Evolutionary conservation across 2,329 filamentous ascomycete genomes (phyloP), one percentile per base, ranked within the genome.

Genomic region (Lachnellula willkommii): DNA sequence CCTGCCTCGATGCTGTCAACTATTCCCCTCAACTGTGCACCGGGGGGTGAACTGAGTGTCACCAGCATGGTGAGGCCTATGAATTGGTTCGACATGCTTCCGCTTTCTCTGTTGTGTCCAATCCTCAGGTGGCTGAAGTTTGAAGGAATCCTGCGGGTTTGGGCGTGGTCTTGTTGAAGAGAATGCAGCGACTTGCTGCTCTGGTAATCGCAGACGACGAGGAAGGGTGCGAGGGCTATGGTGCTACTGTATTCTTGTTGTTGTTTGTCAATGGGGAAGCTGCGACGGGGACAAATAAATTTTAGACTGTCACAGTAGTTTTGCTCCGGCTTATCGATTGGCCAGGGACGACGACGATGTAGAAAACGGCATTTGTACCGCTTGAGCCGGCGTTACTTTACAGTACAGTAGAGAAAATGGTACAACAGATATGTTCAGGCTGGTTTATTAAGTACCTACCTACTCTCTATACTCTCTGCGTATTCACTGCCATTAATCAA

Each of bases 11-110:
- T 66, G n/a, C 66, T 63, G 47, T 61, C 66, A 42, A 71, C 68
- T 11, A 64, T 60, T 20, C 69, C 69, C 55, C 63, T 60, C 47
- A 71, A 50, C 59, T 70, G 67, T n/a, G 67, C 65, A n/a, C 66
- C 67, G 26, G 61, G 64, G 28, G 69, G 69, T 32, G 60, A 62
- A 42, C 60, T 68, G 46, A 71, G 63, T 26, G 69, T 70, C 61
- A 71, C 69, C 63, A 70, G 56, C 68, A 71, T 70, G 53, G 66
- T 69, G 57, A 70, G 66, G 24, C 69, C 69, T 43, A 71, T 69
- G 52, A 71, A 70, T 53, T 66, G 63, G 54, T 65, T 65, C 57
- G 66, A 65, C 68, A 70, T 70, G 39, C 49, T 60, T 52, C 50
- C 12, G 50, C 52, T 39, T 35, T 28, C 54, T 58, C 40, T 58